Conservation (phyloP, 176 grass and related monocot genomes). For the Poa annua region DNA sequence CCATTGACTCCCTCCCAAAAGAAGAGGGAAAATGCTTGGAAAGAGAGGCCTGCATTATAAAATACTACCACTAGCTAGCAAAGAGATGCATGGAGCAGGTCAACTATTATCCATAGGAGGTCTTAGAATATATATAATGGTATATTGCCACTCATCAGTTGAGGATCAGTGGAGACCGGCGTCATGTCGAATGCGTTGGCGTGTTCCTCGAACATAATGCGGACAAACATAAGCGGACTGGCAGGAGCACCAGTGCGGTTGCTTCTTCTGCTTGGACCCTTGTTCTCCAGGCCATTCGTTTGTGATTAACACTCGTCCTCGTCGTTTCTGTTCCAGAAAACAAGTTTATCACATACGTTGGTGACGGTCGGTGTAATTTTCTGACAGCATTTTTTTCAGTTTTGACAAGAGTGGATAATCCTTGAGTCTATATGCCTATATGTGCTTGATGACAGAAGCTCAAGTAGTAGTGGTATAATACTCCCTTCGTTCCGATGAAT, state of each 20-base stretch:
- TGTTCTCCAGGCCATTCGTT: background rate
- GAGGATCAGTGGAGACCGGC: slow-evolving; percentile 30
- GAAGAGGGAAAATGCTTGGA: background rate
- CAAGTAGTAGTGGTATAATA: too few relatives aligned
- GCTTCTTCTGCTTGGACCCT: background rate
- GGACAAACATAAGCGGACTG: background rate
- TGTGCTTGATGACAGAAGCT: too few relatives aligned
- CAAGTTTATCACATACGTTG: too few relatives aligned
- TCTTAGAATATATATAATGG: slow-evolving; percentile 11
- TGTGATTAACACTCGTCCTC: too few relatives aligned
- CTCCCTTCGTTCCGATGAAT: too few relatives aligned
- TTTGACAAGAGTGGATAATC: too few relatives aligned
- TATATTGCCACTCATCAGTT: background rate
- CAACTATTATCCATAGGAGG: slow-evolving; percentile 46
- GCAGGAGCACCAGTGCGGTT: background rate
- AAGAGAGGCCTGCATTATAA: background rate
- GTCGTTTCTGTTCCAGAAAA: too few relatives aligned
- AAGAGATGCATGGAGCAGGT: slow-evolving; percentile 32
- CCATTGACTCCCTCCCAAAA: slow-evolving; percentile 28
- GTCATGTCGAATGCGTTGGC: slow-evolving; percentile 48
- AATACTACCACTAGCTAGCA: background rate
- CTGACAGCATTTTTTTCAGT: too few relatives aligned
- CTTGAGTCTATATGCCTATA: too few relatives aligned
- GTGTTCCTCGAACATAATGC: slow-evolving; percentile 4
- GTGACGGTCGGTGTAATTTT: too few relatives aligned